Percentiles rank a stretch among this genome's conserved stretches.
phyloP scores from a whole-genome alignment of 768 basidiomycete species.

The Solioccasus polychromus region DNA sequence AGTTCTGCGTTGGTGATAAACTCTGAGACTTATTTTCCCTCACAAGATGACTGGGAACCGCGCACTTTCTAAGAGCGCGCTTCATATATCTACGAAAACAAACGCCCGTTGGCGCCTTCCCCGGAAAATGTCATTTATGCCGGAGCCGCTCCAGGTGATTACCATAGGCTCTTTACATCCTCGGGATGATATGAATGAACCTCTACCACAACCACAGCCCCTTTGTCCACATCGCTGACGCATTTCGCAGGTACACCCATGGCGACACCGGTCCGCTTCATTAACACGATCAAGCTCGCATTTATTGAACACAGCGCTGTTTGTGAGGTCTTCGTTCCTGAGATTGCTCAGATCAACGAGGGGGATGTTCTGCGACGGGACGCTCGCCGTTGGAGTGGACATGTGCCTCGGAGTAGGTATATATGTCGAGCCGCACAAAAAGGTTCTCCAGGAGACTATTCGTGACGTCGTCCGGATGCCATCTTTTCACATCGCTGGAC shows the following conservation, averaged over 20 bases:
- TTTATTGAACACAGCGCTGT: conserved; percentile 23
- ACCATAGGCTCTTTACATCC: too few relatives aligned
- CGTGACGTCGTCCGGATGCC: conserved; percentile 20
- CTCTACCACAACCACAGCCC: too few relatives aligned
- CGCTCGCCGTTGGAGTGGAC: background rate
- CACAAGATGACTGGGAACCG: too few relatives aligned
- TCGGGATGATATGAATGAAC: too few relatives aligned
- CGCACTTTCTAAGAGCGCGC: too few relatives aligned
- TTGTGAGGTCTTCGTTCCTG: conserved; percentile 16
- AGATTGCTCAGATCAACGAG: conserved; percentile 18
- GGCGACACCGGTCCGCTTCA: conserved; percentile 27
- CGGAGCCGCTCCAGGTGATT: too few relatives aligned
- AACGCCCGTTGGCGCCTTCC: too few relatives aligned
- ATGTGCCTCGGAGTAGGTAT: conserved; percentile 8
- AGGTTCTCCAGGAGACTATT: conserved; percentile 16
- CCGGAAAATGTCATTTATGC: too few relatives aligned
- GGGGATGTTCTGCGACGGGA: conserved; percentile 8
- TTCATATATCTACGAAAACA: too few relatives aligned
- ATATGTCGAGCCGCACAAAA: conserved; percentile 12
- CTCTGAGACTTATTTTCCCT: too few relatives aligned
- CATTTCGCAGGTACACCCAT: conserved; percentile 20
- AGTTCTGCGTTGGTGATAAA: too few relatives aligned
- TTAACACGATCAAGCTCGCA: conserved; percentile 18
- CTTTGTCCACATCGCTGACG: conserved; percentile 2
- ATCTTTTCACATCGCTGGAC: conserved; percentile 28